These are phyloP conservation scores for Straminergon stramineum DNA, from an alignment of 225 moss, liverwort and hornwort genomes.

Conservation along the genomic window DNA sequence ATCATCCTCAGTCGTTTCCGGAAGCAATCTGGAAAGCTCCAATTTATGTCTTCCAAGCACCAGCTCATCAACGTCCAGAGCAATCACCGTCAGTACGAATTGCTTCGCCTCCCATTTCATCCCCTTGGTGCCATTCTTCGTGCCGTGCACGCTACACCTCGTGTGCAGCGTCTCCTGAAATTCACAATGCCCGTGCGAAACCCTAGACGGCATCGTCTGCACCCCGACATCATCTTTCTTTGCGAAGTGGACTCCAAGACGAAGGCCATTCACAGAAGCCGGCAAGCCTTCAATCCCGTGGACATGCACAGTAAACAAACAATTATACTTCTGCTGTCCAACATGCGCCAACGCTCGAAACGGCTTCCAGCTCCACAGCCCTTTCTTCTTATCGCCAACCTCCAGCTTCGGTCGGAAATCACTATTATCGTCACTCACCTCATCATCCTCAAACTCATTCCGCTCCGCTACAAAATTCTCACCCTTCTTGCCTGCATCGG, in stretches of 20 bases:
- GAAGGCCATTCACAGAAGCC: slow-evolving; percentile 78
- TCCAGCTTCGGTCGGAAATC: slow-evolving; percentile 70
- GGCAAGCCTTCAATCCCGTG: slow-evolving; percentile 87
- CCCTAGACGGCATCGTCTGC: slow-evolving; percentile 79
- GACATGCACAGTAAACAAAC: slow-evolving; percentile 76
- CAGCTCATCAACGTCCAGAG: slow-evolving; percentile 80
- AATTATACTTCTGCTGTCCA: slow-evolving; percentile 76
- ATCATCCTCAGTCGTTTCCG: slow-evolving; percentile 71
- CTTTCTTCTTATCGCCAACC: slow-evolving; percentile 64
- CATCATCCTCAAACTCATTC: slow-evolving; percentile 58
- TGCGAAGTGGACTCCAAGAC: slow-evolving; percentile 67
- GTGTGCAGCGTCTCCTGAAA: slow-evolving; percentile 79
- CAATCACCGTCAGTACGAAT: slow-evolving; percentile 72
- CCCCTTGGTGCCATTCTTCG: slow-evolving; percentile 64
- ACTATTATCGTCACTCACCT: slow-evolving; percentile 58
- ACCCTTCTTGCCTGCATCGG: slow-evolving; percentile 11
- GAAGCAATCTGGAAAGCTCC: slow-evolving; percentile 79
- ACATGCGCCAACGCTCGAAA: slow-evolving; percentile 88
- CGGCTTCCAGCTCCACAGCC: slow-evolving; percentile 92
- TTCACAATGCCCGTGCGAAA: slow-evolving; percentile 67
- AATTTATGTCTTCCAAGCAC: slow-evolving; percentile 72
- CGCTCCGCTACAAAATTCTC: slow-evolving; percentile 10
- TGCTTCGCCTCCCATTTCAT: slow-evolving; percentile 89
- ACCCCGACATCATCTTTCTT: slow-evolving; percentile 59
- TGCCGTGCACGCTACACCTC: slow-evolving; percentile 69